A percentile compares a stretch with the other conserved stretches of the same genome.
Evolutionary conservation across 2,329 filamentous ascomycete species (phyloP).

Genomic region (Apiospora koreana): DNA sequence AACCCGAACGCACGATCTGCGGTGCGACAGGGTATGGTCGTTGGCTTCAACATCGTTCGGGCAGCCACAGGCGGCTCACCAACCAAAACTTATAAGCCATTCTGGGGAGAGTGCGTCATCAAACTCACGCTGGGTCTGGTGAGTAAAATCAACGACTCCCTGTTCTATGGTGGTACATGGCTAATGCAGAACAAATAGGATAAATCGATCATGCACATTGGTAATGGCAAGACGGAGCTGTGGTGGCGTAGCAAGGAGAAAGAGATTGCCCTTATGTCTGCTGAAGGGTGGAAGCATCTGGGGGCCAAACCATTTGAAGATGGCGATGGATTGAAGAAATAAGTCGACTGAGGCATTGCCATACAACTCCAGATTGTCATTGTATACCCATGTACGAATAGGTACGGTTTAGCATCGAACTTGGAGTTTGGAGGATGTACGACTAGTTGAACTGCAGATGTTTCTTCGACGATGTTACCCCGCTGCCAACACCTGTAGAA

Average conservation of each 20-base stretch:
- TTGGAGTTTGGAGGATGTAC: not conserved
- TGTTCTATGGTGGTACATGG: not conserved
- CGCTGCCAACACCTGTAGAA: not conserved
- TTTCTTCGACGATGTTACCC: not conserved
- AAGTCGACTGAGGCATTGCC: not conserved
- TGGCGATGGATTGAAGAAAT: constrained; percentile 5
- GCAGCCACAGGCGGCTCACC: constrained; percentile 43
- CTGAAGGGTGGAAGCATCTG: constrained; percentile 43
- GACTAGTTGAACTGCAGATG: not conserved
- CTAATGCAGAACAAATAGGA: constrained; percentile 33
- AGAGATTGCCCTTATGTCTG: constrained; percentile 45
- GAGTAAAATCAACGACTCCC: constrained; percentile 21
- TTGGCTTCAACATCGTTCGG: constrained; percentile 55
- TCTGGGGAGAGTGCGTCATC: constrained; percentile 51
- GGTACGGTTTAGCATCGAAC: not conserved
- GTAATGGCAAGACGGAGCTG: constrained; percentile 45
- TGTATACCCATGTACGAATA: not conserved
- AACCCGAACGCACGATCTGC: constrained; percentile 59
- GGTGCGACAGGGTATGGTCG: constrained; percentile 52
- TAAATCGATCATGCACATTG: constrained; percentile 44
- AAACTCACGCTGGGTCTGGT: constrained; percentile 57
- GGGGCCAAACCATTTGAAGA: constrained; percentile 48
- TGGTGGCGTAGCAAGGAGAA: constrained; percentile 43
- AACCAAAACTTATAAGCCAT: constrained; percentile 39
- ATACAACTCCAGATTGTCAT: not conserved